Evolutionary conservation across 208 protist species (phyloP).

Genomic region (Crithidia expoeki): DNA sequence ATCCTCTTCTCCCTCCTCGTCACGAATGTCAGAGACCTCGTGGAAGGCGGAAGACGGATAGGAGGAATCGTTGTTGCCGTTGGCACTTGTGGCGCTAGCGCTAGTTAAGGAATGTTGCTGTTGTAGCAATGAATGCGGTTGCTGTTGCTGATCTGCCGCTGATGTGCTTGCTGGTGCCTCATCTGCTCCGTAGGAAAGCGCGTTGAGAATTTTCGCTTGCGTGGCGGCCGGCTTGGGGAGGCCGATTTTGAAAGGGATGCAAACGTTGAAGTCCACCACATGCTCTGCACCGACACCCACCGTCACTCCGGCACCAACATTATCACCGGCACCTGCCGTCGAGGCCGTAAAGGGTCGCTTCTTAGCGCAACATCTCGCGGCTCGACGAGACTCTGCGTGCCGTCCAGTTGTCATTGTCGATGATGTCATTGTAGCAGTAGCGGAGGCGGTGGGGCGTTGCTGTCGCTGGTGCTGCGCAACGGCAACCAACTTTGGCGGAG

Average conservation of each 20-base stretch:
- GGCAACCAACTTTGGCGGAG: constrained; percentile 21
- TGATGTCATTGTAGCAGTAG: not conserved
- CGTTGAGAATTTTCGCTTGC: not conserved
- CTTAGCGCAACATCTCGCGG: not conserved
- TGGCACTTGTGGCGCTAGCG: constrained; percentile 10
- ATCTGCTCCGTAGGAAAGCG: not conserved
- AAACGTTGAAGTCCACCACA: constrained; percentile 24
- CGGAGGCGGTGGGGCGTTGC: not conserved
- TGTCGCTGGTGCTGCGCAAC: constrained; percentile 21
- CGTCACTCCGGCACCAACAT: not conserved
- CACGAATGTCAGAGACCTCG: constrained; percentile 23
- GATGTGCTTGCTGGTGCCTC: not conserved
- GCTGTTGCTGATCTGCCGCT: not conserved
- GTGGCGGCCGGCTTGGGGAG: constrained; percentile 11
- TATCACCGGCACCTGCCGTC: not conserved
- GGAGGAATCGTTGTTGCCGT: constrained; percentile 19
- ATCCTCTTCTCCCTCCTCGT: constrained; percentile 14
- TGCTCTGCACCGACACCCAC: constrained; percentile 3
- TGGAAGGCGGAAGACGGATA: constrained; percentile 34
- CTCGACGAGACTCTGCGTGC: not conserved
- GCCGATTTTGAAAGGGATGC: constrained; percentile 35
- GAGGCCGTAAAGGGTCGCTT: not conserved
- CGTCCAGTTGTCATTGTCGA: not conserved
- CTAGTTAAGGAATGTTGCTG: constrained; percentile 2
- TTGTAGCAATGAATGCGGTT: not conserved